Evolutionary conservation across 1,139 yeast species (phyloP).

Genomic region (Blastobotrys malaysiensis): DNA sequence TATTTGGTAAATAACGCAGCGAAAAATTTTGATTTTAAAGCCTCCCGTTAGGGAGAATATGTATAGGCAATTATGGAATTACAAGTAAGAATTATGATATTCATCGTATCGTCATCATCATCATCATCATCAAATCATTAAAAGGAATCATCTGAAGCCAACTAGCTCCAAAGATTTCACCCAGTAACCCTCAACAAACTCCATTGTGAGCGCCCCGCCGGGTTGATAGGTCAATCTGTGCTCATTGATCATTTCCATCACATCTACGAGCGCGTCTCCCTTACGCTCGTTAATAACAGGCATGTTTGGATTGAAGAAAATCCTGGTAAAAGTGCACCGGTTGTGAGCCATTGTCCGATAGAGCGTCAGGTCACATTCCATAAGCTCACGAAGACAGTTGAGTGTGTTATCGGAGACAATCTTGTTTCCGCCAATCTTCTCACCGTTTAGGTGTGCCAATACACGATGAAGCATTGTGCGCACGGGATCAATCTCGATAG

Average conservation of each 20-base stretch:
- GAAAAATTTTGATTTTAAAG: no score
- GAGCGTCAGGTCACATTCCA: background rate
- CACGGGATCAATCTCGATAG: background rate
- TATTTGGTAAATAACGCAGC: no score
- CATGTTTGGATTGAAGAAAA: constrained; percentile 8
- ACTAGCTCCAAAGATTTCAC: constrained; percentile 3
- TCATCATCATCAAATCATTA: no score
- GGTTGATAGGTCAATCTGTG: constrained; percentile 4
- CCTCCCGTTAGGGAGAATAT: no score
- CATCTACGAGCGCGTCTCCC: background rate
- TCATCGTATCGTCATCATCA: background rate
- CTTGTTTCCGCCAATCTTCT: background rate
- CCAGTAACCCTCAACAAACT: constrained; percentile 5
- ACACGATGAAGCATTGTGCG: background rate
- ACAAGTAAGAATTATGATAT: background rate
- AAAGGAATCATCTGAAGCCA: constrained; percentile 3
- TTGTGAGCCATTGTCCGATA: constrained; percentile 2
- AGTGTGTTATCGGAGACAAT: background rate
- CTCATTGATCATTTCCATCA: background rate
- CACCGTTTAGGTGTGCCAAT: background rate
- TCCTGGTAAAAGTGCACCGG: constrained; percentile 7
- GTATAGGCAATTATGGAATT: no score
- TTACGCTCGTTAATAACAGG: background rate
- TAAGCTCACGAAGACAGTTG: background rate
- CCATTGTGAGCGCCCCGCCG: constrained; percentile 1